Conservation (phyloP, 1,139 yeast species). For the Saccharomyces hybrid region DNA sequence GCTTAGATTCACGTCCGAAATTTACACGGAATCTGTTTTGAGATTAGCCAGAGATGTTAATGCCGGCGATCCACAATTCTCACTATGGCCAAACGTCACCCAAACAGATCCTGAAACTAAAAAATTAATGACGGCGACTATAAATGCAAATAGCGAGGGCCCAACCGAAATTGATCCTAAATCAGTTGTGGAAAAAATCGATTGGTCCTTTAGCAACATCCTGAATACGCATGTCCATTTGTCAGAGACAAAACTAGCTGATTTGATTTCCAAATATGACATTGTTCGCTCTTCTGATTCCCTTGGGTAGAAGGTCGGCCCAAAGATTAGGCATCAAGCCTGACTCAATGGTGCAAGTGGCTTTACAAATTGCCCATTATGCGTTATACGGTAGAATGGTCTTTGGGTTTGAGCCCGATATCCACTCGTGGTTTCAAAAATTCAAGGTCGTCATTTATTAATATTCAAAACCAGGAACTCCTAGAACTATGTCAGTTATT, state of each 20-base stretch:
- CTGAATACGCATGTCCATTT: slow-evolving; percentile 45
- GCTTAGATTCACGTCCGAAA: slow-evolving; percentile 63
- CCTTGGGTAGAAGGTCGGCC: slow-evolving; percentile 42
- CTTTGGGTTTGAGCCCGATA: slow-evolving; percentile 64
- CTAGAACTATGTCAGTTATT: slow-evolving; percentile 52
- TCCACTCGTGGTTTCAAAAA: slow-evolving; percentile 62
- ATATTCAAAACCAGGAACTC: slow-evolving; percentile 52
- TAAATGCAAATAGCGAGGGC: slow-evolving; percentile 5
- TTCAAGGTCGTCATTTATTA: slow-evolving; percentile 61
- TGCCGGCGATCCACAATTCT: slow-evolving; percentile 51
- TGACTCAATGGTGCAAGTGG: slow-evolving; percentile 61
- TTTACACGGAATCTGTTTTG: slow-evolving; percentile 65
- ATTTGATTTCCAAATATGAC: slow-evolving; percentile 65
- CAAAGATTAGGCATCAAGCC: slow-evolving; percentile 48
- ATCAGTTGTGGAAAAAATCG: slow-evolving; percentile 38
- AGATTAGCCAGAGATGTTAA: slow-evolving; percentile 65
- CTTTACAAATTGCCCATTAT: slow-evolving; percentile 63
- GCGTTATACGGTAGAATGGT: slow-evolving; percentile 64
- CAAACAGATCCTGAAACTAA: slow-evolving; percentile 34
- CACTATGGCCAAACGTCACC: slow-evolving; percentile 45
- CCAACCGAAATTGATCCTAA: slow-evolving; percentile 27
- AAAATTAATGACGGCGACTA: slow-evolving; percentile 11
- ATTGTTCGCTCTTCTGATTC: slow-evolving; percentile 39
- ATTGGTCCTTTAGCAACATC: slow-evolving; percentile 46
- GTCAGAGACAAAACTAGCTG: slow-evolving; percentile 70